Percentiles rank a stretch among this genome's conserved stretches.
These are phyloP conservation scores for Candida wancherniae DNA, from an alignment of 805 yeast species.

Conservation along the genomic window DNA sequence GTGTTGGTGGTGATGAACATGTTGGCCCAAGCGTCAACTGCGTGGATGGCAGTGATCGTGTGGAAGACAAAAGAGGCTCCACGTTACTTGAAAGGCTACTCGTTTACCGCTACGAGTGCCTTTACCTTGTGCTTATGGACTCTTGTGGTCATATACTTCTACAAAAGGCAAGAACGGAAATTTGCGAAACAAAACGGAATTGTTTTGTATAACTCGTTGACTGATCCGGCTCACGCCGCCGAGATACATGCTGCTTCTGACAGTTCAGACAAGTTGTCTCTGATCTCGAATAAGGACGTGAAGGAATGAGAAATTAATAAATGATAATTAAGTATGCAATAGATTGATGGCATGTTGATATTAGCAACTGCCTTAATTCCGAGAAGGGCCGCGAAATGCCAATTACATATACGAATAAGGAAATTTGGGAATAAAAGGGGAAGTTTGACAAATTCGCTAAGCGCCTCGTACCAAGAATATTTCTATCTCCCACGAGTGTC, in stretches of 20 bases:
- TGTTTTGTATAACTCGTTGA: conserved; percentile 23
- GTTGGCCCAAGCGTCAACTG: conserved; percentile 51
- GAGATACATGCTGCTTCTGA: conserved; percentile 3
- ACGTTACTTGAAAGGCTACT: conserved; percentile 49
- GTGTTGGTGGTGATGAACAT: conserved; percentile 53
- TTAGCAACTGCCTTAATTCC: too few relatives aligned
- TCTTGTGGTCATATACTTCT: conserved; percentile 46
- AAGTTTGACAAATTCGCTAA: too few relatives aligned
- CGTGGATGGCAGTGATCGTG: conserved; percentile 44
- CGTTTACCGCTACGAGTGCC: conserved; percentile 46
- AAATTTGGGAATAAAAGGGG: too few relatives aligned
- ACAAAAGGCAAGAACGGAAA: conserved; percentile 30
- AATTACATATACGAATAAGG: too few relatives aligned
- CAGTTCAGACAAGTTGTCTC: conserved; percentile 6
- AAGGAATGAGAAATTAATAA: neutral
- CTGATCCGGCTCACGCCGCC: conserved; percentile 17
- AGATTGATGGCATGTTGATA: too few relatives aligned
- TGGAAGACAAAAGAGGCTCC: conserved; percentile 62
- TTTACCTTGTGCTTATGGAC: conserved; percentile 46
- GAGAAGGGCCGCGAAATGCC: too few relatives aligned
- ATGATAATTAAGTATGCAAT: too few relatives aligned
- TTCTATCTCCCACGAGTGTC: too few relatives aligned
- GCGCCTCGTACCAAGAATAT: too few relatives aligned
- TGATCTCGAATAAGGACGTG: neutral
- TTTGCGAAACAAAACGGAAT: conserved; percentile 35